Conservation (phyloP, 495 filamentous ascomycete species). For the Pyronema omphalodes region DNA sequence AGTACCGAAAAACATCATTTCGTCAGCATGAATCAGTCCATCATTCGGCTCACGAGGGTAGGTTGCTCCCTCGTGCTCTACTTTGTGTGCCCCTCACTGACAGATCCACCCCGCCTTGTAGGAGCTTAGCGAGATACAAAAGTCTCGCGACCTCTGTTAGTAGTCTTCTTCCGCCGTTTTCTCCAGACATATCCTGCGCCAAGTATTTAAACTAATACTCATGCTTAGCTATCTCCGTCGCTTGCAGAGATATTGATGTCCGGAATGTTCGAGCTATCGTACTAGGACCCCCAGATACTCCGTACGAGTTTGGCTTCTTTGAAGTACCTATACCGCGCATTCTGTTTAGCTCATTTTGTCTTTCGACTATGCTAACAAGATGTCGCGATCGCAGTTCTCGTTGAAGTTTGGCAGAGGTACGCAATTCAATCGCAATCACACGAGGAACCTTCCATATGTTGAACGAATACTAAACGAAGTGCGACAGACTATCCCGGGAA, state of each 20-base stretch:
- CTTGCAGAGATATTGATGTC: slow-evolving; percentile 69
- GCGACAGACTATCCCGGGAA: slow-evolving; percentile 66
- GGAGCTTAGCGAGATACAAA: slow-evolving; percentile 72
- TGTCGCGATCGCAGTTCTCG: slow-evolving; percentile 32
- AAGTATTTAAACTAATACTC: background rate
- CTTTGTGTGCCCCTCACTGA: slow-evolving; percentile 10
- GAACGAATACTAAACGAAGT: too few relatives aligned
- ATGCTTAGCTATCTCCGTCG: slow-evolving; percentile 57
- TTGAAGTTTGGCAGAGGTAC: slow-evolving; percentile 50
- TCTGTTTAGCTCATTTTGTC: background rate
- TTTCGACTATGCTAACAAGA: background rate
- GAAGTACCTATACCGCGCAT: slow-evolving; percentile 37
- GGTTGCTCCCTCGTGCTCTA: slow-evolving; percentile 15
- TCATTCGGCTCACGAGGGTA: slow-evolving; percentile 72
- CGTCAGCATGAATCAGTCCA: slow-evolving; percentile 46
- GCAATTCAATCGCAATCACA: background rate
- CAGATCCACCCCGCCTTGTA: slow-evolving; percentile 25
- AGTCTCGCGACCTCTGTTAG: slow-evolving; percentile 65
- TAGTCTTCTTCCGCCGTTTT: slow-evolving; percentile 6
- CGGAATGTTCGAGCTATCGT: slow-evolving; percentile 77
- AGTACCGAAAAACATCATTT: background rate
- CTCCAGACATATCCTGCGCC: background rate
- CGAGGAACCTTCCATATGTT: too few relatives aligned
- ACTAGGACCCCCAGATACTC: slow-evolving; percentile 82
- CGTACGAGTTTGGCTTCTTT: slow-evolving; percentile 95